phyloP scores from a whole-genome alignment of 1,139 yeast genomes.

The Hyphopichia burtonii region DNA sequence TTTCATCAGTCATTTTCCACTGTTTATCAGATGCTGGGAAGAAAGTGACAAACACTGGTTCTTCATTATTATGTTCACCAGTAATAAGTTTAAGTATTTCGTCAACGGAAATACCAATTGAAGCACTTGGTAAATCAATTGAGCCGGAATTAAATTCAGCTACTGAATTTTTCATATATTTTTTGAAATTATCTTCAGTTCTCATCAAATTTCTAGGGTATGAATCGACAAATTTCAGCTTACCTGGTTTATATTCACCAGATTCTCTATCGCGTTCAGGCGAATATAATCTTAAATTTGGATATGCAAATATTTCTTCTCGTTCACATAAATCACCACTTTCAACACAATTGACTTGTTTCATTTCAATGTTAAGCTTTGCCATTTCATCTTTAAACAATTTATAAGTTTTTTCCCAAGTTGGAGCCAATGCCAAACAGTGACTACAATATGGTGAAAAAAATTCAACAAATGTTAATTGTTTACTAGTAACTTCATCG shows the following conservation, averaged over 20 bases:
- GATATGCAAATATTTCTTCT: constrained; percentile 57
- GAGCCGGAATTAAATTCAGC: constrained; percentile 42
- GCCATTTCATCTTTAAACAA: constrained; percentile 37
- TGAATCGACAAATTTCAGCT: constrained; percentile 37
- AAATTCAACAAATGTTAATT: constrained; percentile 61
- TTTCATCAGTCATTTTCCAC: constrained; percentile 35
- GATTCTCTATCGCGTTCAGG: constrained; percentile 39
- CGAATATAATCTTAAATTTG: constrained; percentile 59
- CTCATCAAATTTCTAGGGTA: constrained; percentile 49
- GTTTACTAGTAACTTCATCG: constrained; percentile 41
- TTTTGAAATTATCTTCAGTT: constrained; percentile 47
- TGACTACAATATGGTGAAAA: constrained; percentile 72
- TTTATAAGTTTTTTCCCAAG: constrained; percentile 58
- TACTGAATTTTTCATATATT: constrained; percentile 54
- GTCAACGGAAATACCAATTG: constrained; percentile 26
- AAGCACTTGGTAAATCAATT: constrained; percentile 40
- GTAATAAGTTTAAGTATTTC: constrained; percentile 42
- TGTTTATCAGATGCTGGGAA: constrained; percentile 57
- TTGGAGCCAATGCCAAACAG: constrained; percentile 64
- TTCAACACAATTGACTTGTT: constrained; percentile 71
- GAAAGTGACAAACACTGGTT: constrained; percentile 58
- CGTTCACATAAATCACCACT: constrained; percentile 70
- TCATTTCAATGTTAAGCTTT: constrained; percentile 48
- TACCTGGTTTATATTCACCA: constrained; percentile 23
- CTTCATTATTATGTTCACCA: constrained; percentile 37